Base-by-base conservation (phyloP, 169 alveolate species). In the Plasmodium vinckei region DNA sequence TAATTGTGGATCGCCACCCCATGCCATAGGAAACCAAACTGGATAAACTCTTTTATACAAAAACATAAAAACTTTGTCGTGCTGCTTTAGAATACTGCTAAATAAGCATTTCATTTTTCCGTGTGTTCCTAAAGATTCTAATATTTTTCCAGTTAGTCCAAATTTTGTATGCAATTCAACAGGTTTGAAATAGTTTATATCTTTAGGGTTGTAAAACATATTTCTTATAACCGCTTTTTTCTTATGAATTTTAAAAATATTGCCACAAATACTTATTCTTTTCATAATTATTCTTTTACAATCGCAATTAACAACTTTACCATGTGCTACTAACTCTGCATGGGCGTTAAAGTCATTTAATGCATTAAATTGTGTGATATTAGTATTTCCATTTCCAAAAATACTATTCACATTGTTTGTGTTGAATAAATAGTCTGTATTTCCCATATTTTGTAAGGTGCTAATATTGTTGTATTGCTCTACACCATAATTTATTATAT, bases 51-150 rank as follows among this genome's bases (percentile, higher is more conserved):
- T 94, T 92, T 97, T 98, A 89, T 95, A 98, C 23, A 98, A 92
- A 65, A 96, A 94, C 88, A 98, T 91, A 71, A 98, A 96, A 46
- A 98, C 98, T 86, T 98, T 97, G 93, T 98, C 99, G 73, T 97
- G 98, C 77, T 97, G 99, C 91, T 96, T 96, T 64, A 99, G 94
- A 86, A 90, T 95, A 73, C 97, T 98, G 88, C 96, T 98, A 94
- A 99, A 99, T 73, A 95, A 92, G 92, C 99, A 98, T 93, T 99
- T 99, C 99, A 99, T 98, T 94, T 97, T 94, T 23, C 99, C 99
- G 92, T 99, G 99, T 13, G 99, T 98, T n/a, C 99, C 99, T 84
- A 99, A 93, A 39, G 99, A 96, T 92, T 97, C 99, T 72, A 89
- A 93, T 61, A 99, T 99, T 87, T 97, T 96, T 53, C 99, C 99